Base-by-base conservation (phyloP, 2,329 filamentous ascomycete species). In the Blumeria graminis region DNA sequence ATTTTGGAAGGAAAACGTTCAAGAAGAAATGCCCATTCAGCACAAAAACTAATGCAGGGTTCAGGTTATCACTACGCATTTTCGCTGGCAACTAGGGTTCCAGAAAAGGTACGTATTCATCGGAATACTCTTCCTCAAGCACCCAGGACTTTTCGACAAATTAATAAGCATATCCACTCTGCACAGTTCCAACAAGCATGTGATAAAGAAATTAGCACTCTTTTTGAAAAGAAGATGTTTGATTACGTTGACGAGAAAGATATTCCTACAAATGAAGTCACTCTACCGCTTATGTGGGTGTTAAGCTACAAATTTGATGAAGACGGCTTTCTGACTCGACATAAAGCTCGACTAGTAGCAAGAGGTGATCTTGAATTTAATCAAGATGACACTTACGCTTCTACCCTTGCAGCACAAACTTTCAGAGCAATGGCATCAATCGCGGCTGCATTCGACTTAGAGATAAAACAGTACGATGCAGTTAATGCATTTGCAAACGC, bases 221-320 rank as follows among this genome's bases (percentile, higher is more conserved):
- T 32, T 8, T 48, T 48, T 11, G 45, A 48, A 18, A 48, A 48
- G 18, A 28, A 28, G 13, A 48, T 48, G 45, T 48, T 48, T 32
- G 45, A 48, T 13, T 48, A 48, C 11, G 16, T 48, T 18, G 32
- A 28, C 32, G 48, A 34, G 34, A 53, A 22, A 55, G 38, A 45
- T 33, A 32, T 48, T n/a, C 16, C 43, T 50, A 34, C 13, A 18
- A 22, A 50, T 28, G 43, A 56, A n/a, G 38, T n/a, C 22, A 48
- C 33, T 43, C 46, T 56, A 22, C 55, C 55, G 11, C 45, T 53
- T 33, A 53, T 55, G 39, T 68, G 51, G 62, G 61, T 65, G 1
- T 65, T 62, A 46, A 60, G 38, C 11, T 63, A 65, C 51, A 66
- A 66, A 52, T 60, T 64, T n/a, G 58, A 65, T 36, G 57, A 54